Conservation (phyloP, 257 asterid genomes). For the Solanum chiquidenum region DNA sequence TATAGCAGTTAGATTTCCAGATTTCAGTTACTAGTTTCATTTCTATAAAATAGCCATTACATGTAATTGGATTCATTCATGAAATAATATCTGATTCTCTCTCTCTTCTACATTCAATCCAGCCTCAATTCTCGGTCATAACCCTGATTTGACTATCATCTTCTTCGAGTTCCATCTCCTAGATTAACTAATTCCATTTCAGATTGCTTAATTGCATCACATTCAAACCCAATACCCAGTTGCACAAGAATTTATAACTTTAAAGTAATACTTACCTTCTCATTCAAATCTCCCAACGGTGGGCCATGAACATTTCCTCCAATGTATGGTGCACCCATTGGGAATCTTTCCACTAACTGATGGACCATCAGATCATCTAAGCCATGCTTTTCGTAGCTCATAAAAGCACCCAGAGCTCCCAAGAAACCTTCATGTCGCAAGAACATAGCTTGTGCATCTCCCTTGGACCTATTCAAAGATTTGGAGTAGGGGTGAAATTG, state of each 20-base stretch:
- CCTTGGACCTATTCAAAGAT: conserved; percentile 67
- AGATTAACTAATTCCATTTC: not conserved
- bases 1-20: no score
- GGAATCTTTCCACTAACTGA: conserved; percentile 97
- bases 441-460: conserved; percentile 93
- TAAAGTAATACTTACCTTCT: conserved; percentile 51
- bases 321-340: conserved; percentile 96
- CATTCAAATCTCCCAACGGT: conserved; percentile 92
- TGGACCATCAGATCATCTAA: conserved; percentile 94
- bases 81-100: not conserved
- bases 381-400: conserved; percentile 97
- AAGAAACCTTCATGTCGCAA: conserved; percentile 94
- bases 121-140: not conserved
- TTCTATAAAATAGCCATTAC: not conserved
- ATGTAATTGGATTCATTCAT: not conserved
- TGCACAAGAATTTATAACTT: not conserved
- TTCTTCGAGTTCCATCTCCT: not conserved
- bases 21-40: not conserved
- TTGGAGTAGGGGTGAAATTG: not conserved
- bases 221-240: not conserved
- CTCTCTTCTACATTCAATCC: not conserved
- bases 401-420: conserved; percentile 98
- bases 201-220: not conserved
- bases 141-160: not conserved
- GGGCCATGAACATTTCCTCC: conserved; percentile 98